Evolutionary conservation across 1,139 yeast species (phyloP).

Genomic region (Pichia sp.): DNA sequence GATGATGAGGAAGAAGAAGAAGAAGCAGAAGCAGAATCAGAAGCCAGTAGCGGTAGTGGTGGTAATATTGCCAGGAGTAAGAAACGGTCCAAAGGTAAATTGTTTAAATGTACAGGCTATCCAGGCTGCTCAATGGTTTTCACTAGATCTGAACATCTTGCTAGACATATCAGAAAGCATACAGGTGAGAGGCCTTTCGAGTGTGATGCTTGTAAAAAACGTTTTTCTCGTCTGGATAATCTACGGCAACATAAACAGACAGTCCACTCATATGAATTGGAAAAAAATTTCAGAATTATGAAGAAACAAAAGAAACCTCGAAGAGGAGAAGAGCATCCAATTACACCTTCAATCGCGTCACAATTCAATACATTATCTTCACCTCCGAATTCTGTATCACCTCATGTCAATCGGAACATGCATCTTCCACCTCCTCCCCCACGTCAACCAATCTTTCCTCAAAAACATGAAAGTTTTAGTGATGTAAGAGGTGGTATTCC

Average conservation of each 20-base stretch:
- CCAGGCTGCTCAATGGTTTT: slow-evolving; percentile 86
- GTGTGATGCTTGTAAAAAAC: slow-evolving; percentile 73
- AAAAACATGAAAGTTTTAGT: slow-evolving; percentile 9
- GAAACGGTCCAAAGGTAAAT: slow-evolving; percentile 47
- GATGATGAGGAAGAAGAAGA: background rate
- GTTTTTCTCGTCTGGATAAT: slow-evolving; percentile 80
- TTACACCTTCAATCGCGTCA: slow-evolving; percentile 11
- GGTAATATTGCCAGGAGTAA: background rate
- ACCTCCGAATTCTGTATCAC: slow-evolving; percentile 20
- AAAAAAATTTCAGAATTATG: background rate
- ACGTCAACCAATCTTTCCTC: slow-evolving; percentile 17
- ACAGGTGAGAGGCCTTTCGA: slow-evolving; percentile 94
- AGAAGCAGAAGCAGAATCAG: background rate
- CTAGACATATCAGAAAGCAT: slow-evolving; percentile 87
- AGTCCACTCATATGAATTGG: slow-evolving; percentile 71
- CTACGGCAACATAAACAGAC: slow-evolving; percentile 89
- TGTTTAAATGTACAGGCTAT: slow-evolving; percentile 81
- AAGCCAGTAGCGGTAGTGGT: background rate
- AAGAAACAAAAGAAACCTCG: background rate
- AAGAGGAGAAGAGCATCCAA: slow-evolving; percentile 7
- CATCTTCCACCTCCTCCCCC: slow-evolving; percentile 26
- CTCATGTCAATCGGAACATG: slow-evolving; percentile 13
- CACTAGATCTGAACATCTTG: slow-evolving; percentile 83
- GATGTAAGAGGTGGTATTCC: slow-evolving; percentile 26
- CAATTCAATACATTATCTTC: slow-evolving; percentile 8